Conservation (phyloP, 2,329 filamentous ascomycete species). For the Thielaviopsis musarum region DNA sequence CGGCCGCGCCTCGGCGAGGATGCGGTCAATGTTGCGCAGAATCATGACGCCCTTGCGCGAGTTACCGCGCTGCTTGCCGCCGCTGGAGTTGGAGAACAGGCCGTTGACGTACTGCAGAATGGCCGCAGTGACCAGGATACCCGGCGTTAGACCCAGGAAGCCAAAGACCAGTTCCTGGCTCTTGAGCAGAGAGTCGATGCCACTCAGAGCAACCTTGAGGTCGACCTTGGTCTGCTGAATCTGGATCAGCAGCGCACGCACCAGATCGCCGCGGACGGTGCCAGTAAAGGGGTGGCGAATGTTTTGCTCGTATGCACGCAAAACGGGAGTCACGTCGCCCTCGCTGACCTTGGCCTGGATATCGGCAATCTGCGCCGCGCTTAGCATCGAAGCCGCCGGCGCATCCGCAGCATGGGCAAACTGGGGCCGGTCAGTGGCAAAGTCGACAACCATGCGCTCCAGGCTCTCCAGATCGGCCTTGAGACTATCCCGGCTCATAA, state of each 20-base stretch:
- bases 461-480: constrained; percentile 80
- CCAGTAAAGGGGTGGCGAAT: constrained; percentile 67
- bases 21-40: constrained; percentile 75
- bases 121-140: constrained; percentile 73
- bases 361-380: constrained; percentile 51
- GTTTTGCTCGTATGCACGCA: constrained; percentile 83
- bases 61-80: constrained; percentile 45
- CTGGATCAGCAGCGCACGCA: constrained; percentile 84
- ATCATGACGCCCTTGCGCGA: constrained; percentile 59
- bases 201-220: constrained; percentile 86
- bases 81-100: constrained; percentile 52
- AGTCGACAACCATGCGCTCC: constrained; percentile 96
- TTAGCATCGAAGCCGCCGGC: constrained; percentile 26
- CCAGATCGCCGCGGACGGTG: constrained; percentile 68
- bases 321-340: constrained; percentile 81
- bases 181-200: constrained; percentile 85
- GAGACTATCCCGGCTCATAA: constrained; percentile 88
- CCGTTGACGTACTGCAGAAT: constrained; percentile 53
- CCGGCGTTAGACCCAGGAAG: constrained; percentile 88
- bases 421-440: constrained; percentile 66
- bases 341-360: constrained; percentile 70
- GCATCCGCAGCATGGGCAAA: constrained; percentile 26
- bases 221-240: constrained; percentile 99
- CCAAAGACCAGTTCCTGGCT: constrained; percentile 96
- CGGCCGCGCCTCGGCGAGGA: constrained; percentile 50